Conservation (phyloP, 1,284 basidiomycete species). For the Cystobasidium slooffiae region DNA sequence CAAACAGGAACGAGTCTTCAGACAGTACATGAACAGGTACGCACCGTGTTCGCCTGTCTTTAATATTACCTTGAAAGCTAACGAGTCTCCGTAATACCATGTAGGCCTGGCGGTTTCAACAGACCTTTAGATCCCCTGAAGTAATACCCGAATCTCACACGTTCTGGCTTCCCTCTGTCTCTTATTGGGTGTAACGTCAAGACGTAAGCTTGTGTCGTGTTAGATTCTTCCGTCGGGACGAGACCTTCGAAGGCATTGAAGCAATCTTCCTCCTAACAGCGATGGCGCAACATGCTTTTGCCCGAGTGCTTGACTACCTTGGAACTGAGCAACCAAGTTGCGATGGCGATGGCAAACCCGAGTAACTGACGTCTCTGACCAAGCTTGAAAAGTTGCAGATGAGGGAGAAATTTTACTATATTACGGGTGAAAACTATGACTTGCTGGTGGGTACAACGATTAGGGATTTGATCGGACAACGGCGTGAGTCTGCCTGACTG, state of each 20-base stretch:
- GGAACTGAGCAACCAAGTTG: no score
- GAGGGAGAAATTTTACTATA: slow-evolving; percentile 21
- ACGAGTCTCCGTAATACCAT: background rate
- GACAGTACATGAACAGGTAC: slow-evolving; percentile 47
- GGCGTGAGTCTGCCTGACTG: no score
- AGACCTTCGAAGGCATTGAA: background rate
- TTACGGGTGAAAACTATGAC: background rate
- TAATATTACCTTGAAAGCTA: background rate
- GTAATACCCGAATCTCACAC: background rate
- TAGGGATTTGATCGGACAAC: no score
- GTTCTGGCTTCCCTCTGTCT: background rate
- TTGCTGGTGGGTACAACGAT: background rate
- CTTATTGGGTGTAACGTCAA: background rate
- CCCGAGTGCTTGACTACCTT: background rate
- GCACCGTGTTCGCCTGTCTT: background rate
- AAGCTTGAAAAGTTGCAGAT: background rate
- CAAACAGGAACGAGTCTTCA: slow-evolving; percentile 40
- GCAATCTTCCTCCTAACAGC: background rate
- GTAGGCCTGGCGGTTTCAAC: slow-evolving; percentile 43
- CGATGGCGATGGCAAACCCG: no score
- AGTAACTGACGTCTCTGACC: background rate
- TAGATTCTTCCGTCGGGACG: background rate
- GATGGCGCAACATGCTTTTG: background rate
- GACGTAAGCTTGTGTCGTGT: background rate
- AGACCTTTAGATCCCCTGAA: slow-evolving; percentile 38